These are phyloP conservation scores for Piloderma croceum DNA, from an alignment of 768 basidiomycete genomes.

Conservation along the genomic window DNA sequence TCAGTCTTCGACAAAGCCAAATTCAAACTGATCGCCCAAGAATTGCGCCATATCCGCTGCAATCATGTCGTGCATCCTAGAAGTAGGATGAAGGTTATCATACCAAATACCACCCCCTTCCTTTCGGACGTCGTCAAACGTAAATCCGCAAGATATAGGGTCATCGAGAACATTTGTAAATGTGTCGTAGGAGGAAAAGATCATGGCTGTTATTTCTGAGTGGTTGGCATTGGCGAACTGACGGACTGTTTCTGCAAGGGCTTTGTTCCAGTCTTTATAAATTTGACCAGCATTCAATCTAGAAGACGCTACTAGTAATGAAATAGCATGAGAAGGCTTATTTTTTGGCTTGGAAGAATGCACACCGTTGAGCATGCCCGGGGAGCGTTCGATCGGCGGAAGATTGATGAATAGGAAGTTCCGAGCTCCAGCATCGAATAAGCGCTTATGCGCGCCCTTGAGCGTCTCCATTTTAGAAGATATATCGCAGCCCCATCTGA, in stretches of 20 bases:
- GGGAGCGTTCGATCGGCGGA: constrained; percentile 33
- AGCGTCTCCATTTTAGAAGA: constrained; percentile 32
- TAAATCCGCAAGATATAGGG: neutral
- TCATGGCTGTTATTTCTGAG: neutral
- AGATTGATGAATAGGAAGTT: constrained; percentile 35
- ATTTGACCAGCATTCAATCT: no score
- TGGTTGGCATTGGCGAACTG: neutral
- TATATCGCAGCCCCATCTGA: no score
- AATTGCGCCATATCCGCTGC: constrained; percentile 40
- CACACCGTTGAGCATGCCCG: no score
- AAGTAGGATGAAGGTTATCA: constrained; percentile 50
- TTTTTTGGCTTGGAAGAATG: no score
- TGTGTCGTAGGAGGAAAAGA: neutral
- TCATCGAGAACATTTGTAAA: neutral
- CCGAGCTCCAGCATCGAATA: constrained; percentile 27
- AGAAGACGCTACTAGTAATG: no score
- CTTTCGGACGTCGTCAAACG: neutral
- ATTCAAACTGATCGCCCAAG: constrained; percentile 21
- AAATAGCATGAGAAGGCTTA: no score
- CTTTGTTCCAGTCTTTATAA: neutral
- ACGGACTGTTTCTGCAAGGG: neutral
- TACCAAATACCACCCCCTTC: constrained; percentile 37
- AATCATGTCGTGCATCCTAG: constrained; percentile 42
- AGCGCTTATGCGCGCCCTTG: constrained; percentile 29
- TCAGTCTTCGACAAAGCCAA: no score